Evolutionary conservation across 148 eudicot species (phyloP).

Genomic region (Cornus kousa): DNA sequence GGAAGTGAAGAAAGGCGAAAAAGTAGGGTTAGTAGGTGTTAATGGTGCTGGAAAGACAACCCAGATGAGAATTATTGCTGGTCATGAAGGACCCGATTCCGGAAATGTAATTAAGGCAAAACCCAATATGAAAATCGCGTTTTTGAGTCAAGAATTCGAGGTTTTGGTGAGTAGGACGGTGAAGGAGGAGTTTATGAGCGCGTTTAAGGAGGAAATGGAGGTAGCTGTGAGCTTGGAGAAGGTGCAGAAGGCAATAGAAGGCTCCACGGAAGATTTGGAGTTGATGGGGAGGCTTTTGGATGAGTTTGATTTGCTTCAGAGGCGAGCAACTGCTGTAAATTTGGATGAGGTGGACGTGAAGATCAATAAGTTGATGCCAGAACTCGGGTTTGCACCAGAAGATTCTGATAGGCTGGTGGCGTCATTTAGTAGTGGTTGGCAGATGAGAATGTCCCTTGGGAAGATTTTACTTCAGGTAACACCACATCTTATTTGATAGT

Average conservation of each 20-base stretch:
- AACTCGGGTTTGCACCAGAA: slow-evolving; percentile 80
- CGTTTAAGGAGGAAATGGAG: slow-evolving; percentile 91
- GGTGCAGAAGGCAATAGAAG: slow-evolving; percentile 90
- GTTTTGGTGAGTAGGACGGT: slow-evolving; percentile 74
- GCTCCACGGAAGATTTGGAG: slow-evolving; percentile 83
- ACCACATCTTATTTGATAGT: neutral
- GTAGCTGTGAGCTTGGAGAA: slow-evolving; percentile 71
- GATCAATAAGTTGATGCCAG: slow-evolving; percentile 89
- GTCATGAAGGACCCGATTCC: slow-evolving; percentile 80
- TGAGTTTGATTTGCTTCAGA: slow-evolving; percentile 92
- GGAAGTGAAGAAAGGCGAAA: slow-evolving; percentile 97
- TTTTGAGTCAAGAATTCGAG: slow-evolving; percentile 94
- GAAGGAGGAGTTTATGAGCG: slow-evolving; percentile 85
- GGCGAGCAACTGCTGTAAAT: slow-evolving; percentile 73
- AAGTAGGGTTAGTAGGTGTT: slow-evolving; percentile 92
- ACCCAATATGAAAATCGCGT: slow-evolving; percentile 78
- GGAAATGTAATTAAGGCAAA: slow-evolving; percentile 92
- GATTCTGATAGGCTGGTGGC: slow-evolving; percentile 94
- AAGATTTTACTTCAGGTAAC: slow-evolving; percentile 94
- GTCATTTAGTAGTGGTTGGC: slow-evolving; percentile 98
- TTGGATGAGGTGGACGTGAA: slow-evolving; percentile 79
- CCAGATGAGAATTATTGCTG: slow-evolving; percentile 89
- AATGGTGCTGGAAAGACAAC: slow-evolving; percentile 99
- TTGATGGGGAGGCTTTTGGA: slow-evolving; percentile 96
- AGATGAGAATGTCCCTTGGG: slow-evolving; percentile 99